Evolutionary conservation across 2,329 filamentous ascomycete species (phyloP).

Genomic region (Aspergillus eucalypticola): DNA sequence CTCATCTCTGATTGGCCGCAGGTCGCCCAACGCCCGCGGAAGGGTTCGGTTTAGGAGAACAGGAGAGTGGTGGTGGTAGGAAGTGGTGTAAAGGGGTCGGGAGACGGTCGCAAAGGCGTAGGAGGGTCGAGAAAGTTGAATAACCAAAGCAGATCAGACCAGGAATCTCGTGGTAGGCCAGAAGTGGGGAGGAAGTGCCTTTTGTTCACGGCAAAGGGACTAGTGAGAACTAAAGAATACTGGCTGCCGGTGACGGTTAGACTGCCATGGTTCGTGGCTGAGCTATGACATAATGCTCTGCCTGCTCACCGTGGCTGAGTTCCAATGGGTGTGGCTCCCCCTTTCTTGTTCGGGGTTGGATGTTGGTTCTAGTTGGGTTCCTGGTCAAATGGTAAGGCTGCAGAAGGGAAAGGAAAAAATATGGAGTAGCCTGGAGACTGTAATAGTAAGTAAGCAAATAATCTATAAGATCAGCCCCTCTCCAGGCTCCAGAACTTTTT

Average conservation of each 20-base stretch:
- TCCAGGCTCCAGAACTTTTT: not conserved
- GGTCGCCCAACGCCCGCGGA: slow-evolving; percentile 7
- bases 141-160: not conserved
- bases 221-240: not conserved
- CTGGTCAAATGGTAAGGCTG: not conserved
- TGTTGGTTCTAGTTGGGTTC: not conserved
- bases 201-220: slow-evolving; percentile 15
- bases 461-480: not conserved
- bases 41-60: not conserved
- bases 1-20: slow-evolving; percentile 64
- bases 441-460: no score
- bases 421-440: not conserved
- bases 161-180: slow-evolving; percentile 12
- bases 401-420: not conserved
- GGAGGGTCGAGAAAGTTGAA: slow-evolving; percentile 1
- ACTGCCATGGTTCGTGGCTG: slow-evolving; percentile 26
- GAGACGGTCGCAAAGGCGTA: not conserved
- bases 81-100: not conserved
- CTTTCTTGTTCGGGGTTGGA: not conserved
- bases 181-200: slow-evolving; percentile 13
- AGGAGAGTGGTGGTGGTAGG: not conserved
- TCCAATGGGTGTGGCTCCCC: not conserved
- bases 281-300: slow-evolving; percentile 27
- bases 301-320: slow-evolving; percentile 15
- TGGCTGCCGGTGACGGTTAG: slow-evolving; percentile 24